Conservation (phyloP, 2,329 filamentous ascomycete species). For the Curvularia hawaiiensis region DNA sequence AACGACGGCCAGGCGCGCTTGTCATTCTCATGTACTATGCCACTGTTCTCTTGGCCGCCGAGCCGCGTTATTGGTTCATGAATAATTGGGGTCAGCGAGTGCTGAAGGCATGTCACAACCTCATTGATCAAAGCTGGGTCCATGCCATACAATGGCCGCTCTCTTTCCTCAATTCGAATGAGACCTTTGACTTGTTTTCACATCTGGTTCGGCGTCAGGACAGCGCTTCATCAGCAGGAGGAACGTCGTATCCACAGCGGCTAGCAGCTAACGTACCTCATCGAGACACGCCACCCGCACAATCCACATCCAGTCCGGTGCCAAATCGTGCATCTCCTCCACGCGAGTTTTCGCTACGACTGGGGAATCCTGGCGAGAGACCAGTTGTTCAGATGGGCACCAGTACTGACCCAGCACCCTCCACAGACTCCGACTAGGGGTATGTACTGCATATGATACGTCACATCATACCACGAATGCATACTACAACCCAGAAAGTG, state of each 20-base stretch:
- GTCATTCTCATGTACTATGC: conserved; percentile 49
- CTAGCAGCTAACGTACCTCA: conserved; percentile 8
- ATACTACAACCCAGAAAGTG: neutral
- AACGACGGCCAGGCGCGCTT: conserved; percentile 42
- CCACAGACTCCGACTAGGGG: neutral
- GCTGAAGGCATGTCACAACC: conserved; percentile 29
- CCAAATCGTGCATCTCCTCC: neutral
- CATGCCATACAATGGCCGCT: conserved; percentile 35
- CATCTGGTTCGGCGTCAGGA: conserved; percentile 3
- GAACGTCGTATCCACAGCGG: conserved; percentile 8
- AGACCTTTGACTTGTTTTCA: conserved; percentile 15
- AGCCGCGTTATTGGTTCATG: conserved; percentile 49
- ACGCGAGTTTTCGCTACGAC: neutral
- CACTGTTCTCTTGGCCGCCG: conserved; percentile 41
- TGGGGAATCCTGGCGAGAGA: neutral
- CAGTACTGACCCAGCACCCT: neutral
- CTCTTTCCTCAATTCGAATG: conserved; percentile 20
- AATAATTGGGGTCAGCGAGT: conserved; percentile 41
- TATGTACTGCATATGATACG: neutral
- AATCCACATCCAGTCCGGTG: neutral
- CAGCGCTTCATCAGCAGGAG: neutral
- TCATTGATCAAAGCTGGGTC: conserved; percentile 33
- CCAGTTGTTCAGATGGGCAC: neutral
- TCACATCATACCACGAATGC: neutral
- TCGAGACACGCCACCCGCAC: neutral